Evolutionary conservation across 169 alveolate genomes (phyloP), one percentile per base, ranked within the genome.

Genomic region (Besnoitia besnoiti): DNA sequence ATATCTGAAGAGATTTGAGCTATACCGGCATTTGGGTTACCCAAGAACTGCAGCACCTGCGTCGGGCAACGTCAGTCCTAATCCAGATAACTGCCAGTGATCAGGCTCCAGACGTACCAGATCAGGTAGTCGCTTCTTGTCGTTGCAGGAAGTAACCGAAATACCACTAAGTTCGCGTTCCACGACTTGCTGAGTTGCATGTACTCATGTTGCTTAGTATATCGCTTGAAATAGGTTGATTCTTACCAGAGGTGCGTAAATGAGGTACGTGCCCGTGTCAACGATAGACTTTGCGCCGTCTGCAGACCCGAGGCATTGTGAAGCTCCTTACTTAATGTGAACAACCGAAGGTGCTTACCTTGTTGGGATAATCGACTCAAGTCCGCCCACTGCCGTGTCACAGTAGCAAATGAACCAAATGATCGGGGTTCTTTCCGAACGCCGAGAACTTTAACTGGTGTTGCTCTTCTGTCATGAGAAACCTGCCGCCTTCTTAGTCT

Each of bases 261-360:
- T 90, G 37, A 93, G 90, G 73, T 93, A 93, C 3, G 95, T 93
- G 35, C 95, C 95, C 3, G 94, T 85, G 35, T 91, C 94, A n/a
- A 91, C 80, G 37, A 91, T 91, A 19, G 94, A 91, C 40, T 44
- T 77, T 35, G 42, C n/a, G 39, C 37, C 87, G 30, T 77, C 87
- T 42, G 87, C 59, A 35, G 35, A n/a, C 14, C 33, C 84, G 46
- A 24, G 49, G 19, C 49, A 73, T 39, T 73, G 46, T 39, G 7
- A 7, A n/a, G n/a, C n/a, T n/a, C n/a, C n/a, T n/a, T n/a, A n/a
- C n/a, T n/a, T n/a, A n/a, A n/a, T n/a, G n/a, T n/a, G n/a, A n/a
- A n/a, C n/a, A n/a, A n/a, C n/a, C n/a, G n/a, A n/a, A n/a, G n/a
- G n/a, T n/a, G n/a, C n/a, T n/a, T n/a, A n/a, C n/a, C n/a, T n/a